Evolutionary conservation across 257 asterid species (phyloP).

Genomic region (Oldenlandia corymbosa): DNA sequence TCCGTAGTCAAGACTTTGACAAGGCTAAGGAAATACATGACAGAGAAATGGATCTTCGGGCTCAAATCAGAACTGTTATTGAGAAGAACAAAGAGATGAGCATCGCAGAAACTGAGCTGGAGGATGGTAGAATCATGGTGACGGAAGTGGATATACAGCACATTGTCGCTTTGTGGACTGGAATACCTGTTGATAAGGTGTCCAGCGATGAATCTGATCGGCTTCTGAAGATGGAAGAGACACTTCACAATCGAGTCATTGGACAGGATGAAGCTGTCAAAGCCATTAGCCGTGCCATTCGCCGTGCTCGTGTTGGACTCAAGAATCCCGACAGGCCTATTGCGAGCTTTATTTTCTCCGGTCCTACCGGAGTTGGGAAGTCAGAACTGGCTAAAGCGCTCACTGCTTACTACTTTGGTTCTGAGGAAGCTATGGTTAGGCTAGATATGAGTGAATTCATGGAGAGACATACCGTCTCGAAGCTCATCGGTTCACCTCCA

Average conservation of each 20-base stretch:
- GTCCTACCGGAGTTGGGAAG: constrained; percentile 71
- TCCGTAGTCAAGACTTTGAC: constrained; percentile 75
- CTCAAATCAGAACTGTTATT: constrained; percentile 71
- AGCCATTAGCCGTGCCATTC: constrained; percentile 53
- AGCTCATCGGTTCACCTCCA: constrained; percentile 61
- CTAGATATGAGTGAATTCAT: constrained; percentile 62
- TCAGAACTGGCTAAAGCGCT: constrained; percentile 53
- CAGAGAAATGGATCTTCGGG: constrained; percentile 91
- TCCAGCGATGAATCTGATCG: constrained; percentile 86
- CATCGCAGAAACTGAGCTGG: constrained; percentile 82
- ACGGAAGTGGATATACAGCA: constrained; percentile 94
- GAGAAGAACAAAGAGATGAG: constrained; percentile 93
- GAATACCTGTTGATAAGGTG: constrained; percentile 92
- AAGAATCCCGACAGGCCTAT: constrained; percentile 51
- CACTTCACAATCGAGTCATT: constrained; percentile 53
- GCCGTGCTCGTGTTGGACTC: constrained; percentile 67
- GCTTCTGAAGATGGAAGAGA: constrained; percentile 94
- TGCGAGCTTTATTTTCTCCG: constrained; percentile 55
- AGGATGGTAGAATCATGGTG: constrained; percentile 73
- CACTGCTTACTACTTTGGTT: constrained; percentile 51
- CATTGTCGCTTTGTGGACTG: constrained; percentile 92
- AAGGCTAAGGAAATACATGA: constrained; percentile 95
- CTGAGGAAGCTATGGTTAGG: constrained; percentile 58
- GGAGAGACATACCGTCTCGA: constrained; percentile 49
- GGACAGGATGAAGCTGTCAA: constrained; percentile 71